Base-by-base conservation (phyloP, 176 grass and related monocot genomes). In the Carex littledalei region DNA sequence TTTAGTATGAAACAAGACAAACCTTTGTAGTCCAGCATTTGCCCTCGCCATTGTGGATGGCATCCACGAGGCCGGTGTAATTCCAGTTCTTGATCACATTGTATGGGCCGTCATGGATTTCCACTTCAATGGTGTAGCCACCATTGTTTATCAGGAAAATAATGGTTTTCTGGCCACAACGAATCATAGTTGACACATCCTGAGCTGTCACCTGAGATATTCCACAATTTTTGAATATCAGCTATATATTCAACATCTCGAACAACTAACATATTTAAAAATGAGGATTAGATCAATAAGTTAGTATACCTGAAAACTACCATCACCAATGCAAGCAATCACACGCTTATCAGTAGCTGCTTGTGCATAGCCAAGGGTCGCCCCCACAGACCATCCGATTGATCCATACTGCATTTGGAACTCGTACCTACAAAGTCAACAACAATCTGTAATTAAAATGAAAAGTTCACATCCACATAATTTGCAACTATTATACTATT, bases 91-190 rank as follows among this genome's bases (percentile, higher is more conserved):
- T 97, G 86, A 97, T 97, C 15, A 97, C 89, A 61, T 97, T 97
- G 89, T 97, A 97, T 0, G 91, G 94, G 4, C 89, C 94, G 50
- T 97, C 91, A 60, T 97, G 94, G 86, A 97, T 93, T 88, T 89
- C 91, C 24, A 90, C 94, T 87, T 97, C 94, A 16, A 91, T 97
- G 21, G 91, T 93, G 91, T 97, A 97, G 1, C 94, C 94, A n/a
- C 94, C 94, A 22, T 97, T 97, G 87, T 93, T 97, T 82, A 97
- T 90, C n/a, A 97, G 91, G 88, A 97, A 97, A 84, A 93, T 97
- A 73, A 97, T 91, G 86, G 77, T 88, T 3, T 70, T 85, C 78
- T 96, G 94, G 9, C 20, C 52, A 69, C 87, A 93, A 0, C 94
- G 89, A 57, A 96, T 70, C 94, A 96, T 96, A 0, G 94, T 96